Conservation (phyloP, 257 asterid genomes). For the Jasminum sambac region DNA sequence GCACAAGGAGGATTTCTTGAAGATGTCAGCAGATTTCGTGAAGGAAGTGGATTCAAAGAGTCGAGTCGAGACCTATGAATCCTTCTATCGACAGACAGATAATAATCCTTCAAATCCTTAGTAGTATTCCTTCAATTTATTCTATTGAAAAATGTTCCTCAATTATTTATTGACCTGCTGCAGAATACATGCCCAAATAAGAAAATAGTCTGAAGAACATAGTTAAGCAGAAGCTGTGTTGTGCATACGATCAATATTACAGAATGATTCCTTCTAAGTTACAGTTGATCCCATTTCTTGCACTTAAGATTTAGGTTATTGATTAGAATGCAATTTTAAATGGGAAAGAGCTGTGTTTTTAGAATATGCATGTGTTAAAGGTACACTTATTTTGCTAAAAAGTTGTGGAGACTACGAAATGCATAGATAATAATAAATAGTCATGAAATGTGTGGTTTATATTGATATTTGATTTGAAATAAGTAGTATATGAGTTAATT, state of each 20-base stretch:
- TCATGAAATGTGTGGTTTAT: no score
- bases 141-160: slow-evolving; percentile 15
- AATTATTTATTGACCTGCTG: neutral
- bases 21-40: slow-evolving; percentile 55
- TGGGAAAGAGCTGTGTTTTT: no score
- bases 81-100: slow-evolving; percentile 38
- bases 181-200: neutral
- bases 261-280: neutral
- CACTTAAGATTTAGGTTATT: neutral
- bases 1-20: slow-evolving; percentile 62
- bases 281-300: neutral
- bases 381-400: no score
- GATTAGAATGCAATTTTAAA: neutral
- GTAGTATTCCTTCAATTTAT: neutral
- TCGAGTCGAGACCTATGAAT: slow-evolving; percentile 51
- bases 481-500: no score
- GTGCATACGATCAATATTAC: slow-evolving; percentile 11
- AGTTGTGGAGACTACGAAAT: no score
- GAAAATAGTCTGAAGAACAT: neutral
- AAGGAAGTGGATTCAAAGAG: slow-evolving; percentile 59
- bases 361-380: no score
- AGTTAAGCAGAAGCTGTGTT: slow-evolving; percentile 10
- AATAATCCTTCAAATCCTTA: slow-evolving; percentile 28
- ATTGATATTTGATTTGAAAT: no score
- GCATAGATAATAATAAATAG: no score